phyloP scores from a whole-genome alignment of 2,329 filamentous ascomycete genomes.

The Botrytis byssoidea region DNA sequence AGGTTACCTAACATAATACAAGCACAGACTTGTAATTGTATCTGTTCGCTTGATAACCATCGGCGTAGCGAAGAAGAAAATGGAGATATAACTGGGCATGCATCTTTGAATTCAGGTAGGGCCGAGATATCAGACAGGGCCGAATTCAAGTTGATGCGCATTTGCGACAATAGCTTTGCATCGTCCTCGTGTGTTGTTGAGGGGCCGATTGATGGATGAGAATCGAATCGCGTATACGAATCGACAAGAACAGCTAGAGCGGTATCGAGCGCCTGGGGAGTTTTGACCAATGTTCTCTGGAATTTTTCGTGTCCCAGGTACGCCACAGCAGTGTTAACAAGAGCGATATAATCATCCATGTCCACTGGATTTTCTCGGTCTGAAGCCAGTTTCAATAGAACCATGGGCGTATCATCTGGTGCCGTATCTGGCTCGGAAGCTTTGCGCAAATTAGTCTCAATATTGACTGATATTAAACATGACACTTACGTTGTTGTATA shows the following conservation, averaged over 20 bases:
- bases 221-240: slow-evolving; percentile 46
- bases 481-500: slow-evolving; percentile 47
- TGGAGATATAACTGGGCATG: slow-evolving; percentile 45
- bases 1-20: slow-evolving; percentile 63
- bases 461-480: background rate
- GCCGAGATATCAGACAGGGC: slow-evolving; percentile 53
- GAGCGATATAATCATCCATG: slow-evolving; percentile 53
- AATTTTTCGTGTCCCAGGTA: slow-evolving; percentile 56
- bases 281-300: slow-evolving; percentile 48
- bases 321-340: slow-evolving; percentile 52
- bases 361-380: slow-evolving; percentile 45
- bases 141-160: slow-evolving; percentile 52
- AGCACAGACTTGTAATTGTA: slow-evolving; percentile 53
- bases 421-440: slow-evolving; percentile 36
- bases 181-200: slow-evolving; percentile 41
- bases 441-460: slow-evolving; percentile 21
- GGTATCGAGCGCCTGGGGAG: slow-evolving; percentile 38
- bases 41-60: slow-evolving; percentile 48
- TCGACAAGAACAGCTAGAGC: slow-evolving; percentile 51
- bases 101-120: slow-evolving; percentile 46
- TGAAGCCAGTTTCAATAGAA: slow-evolving; percentile 52
- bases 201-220: slow-evolving; percentile 32
- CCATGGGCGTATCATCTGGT: slow-evolving; percentile 47
- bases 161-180: slow-evolving; percentile 49
- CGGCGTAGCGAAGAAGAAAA: slow-evolving; percentile 45